Base-by-base conservation (phyloP, 768 basidiomycete genomes). In the Lentinula aciculospora region DNA sequence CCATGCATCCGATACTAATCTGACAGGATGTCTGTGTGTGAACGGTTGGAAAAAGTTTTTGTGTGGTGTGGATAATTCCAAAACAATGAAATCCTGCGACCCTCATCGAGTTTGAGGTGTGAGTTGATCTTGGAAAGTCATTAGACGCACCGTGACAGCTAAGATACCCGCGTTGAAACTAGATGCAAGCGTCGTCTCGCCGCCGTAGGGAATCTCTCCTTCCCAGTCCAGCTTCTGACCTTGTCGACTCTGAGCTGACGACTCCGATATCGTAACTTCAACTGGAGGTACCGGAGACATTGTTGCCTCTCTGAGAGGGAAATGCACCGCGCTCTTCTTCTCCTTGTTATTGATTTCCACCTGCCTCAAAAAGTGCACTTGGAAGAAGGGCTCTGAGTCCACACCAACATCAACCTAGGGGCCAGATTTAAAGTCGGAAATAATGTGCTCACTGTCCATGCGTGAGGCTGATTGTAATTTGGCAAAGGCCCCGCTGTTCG, bases 1-100 rank as follows among this genome's bases (percentile, higher is more conserved):
- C 19, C 46, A 57, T 23, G 56, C 19, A 28, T 57, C 46, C 23
- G 56, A 45, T 25, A 57, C 56, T 19, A 57, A 21, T 57, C 56
- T 40, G 7, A 57, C 56, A 37, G 32, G 10, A 48, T 57, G 56
- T 6, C 45, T 46, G 3, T 57, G 56, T 37, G 17, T 46, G 15
- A 57, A 46, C 27, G 46, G 56, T 8, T 45, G 19, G 4, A 47
- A 48, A 17, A 57, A 31, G 27, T n/a, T 21, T 28, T 0, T 27
- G 27, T 39, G 5, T 23, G 29, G 4, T 40, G 48, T 57, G 25
- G 56, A 34, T 17, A 57, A 19, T n/a, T 57, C 45, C 28, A 57
- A 17, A n/a, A 45, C 21, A 25, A 57, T 23, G 25, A 57, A 57
- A 36, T 57, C 56, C 56, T 57, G 23, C 25, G 36, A n/a, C 7